Percentiles rank a stretch among this genome's conserved stretches.
phyloP scores from a whole-genome alignment of 2,329 filamentous ascomycete genomes.

The Trichophyton rubrum region DNA sequence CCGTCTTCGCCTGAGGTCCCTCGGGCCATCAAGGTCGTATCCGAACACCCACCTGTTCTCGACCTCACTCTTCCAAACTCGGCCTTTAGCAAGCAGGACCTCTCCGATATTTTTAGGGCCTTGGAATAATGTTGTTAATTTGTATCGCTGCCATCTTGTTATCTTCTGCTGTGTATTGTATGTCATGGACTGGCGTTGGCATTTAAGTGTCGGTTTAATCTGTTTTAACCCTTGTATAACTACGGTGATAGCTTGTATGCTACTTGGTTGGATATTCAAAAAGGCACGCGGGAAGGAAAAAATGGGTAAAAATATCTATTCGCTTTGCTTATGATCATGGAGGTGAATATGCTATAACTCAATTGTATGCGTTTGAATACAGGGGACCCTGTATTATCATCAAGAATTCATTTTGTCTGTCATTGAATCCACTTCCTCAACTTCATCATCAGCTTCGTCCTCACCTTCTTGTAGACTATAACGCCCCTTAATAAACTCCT shows the following conservation, averaged over 20 bases:
- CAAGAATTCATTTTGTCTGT: neutral
- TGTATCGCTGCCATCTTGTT: neutral
- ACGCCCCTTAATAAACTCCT: neutral
- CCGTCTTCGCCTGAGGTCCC: neutral
- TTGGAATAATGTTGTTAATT: neutral
- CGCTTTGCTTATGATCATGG: neutral
- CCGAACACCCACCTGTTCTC: neutral
- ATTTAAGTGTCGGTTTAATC: no score
- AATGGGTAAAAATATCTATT: neutral
- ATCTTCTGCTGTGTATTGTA: neutral
- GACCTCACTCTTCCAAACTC: neutral
- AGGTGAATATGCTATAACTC: neutral
- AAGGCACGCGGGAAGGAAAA: neutral
- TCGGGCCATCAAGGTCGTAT: neutral
- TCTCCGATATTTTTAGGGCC: neutral
- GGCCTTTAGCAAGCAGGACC: neutral
- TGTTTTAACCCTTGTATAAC: no score
- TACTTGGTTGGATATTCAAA: no score
- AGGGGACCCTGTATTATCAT: neutral
- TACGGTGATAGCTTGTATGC: no score
- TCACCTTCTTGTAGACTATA: neutral
- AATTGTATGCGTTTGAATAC: neutral
- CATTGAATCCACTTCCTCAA: no score
- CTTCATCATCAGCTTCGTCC: neutral
- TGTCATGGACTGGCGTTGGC: neutral